Base-by-base conservation (phyloP, 257 asterid species). In the Leptodermis oblonga region DNA sequence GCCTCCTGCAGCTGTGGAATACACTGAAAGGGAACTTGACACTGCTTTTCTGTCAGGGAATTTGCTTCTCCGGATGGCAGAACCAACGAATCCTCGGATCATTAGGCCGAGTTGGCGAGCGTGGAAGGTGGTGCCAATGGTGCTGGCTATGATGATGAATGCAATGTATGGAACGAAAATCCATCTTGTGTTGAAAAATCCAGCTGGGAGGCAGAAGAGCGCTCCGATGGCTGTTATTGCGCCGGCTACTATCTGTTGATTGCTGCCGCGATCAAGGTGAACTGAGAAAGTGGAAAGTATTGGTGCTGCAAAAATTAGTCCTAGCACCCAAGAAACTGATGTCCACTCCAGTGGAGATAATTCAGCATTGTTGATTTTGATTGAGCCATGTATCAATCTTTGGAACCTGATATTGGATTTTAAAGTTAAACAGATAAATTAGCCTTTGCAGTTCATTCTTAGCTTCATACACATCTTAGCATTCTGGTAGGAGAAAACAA, bases 181-280 rank as follows among this genome's bases (percentile, higher is more conserved):
- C 96, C 90, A 85, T 17, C 91, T 74, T n/a, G 87, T 89, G 45
- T 80, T 73, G 78, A 89, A 73, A 43, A 89, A 89, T 25, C 98
- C 98, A 0, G 92, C 95, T 0, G 96, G 98, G 62, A 92, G 95
- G 84, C 98, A 89, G 87, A 92, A 89, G 66, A 87, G 82, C 20
- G 92, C 98, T 12, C 98, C 98, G 1, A 79, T 53, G 42, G 88
- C 91, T 0, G 94, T 92, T 70, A 92, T 89, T 36, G 85, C 84
- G 5, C 87, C 98, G 4, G 96, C 92, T 28, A 87, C 72, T 28
- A 87, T 77, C 54, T 87, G 94, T 34, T 85, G 98, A 54, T 81
- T 73, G 53, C 54, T 82, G 73, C 92, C 86, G 41, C 83, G 77
- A 74, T 92, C 96, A 1, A 92, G 96, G 71, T 76, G 90, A 77